phyloP scores from a whole-genome alignment of 495 filamentous ascomycete genomes.

The Tuber brumale region DNA sequence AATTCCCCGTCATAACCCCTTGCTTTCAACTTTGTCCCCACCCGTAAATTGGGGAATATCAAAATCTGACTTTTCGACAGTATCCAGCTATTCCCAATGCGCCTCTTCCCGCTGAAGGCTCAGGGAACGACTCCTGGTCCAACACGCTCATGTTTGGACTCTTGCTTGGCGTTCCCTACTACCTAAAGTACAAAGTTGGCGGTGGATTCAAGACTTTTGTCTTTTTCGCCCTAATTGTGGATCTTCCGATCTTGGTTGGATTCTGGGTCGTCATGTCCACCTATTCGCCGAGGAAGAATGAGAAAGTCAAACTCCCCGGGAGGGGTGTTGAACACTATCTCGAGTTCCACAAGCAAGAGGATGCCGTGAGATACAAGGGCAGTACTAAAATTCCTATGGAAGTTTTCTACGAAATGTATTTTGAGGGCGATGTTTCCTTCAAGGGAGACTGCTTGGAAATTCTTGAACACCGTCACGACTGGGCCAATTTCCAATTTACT shows the following conservation, averaged over 20 bases:
- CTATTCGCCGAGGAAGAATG: constrained; percentile 65
- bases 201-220: constrained; percentile 65
- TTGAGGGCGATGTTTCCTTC: constrained; percentile 76
- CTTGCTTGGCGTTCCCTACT: constrained; percentile 57
- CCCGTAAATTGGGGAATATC: constrained; percentile 16
- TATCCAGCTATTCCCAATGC: constrained; percentile 73
- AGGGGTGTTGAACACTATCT: constrained; percentile 79
- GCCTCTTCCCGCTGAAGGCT: constrained; percentile 68
- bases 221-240: constrained; percentile 61
- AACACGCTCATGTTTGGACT: constrained; percentile 57
- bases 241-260: constrained; percentile 59
- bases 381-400: constrained; percentile 75
- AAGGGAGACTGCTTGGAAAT: constrained; percentile 75
- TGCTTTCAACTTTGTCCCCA: constrained; percentile 6
- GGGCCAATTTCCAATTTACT: constrained; percentile 78
- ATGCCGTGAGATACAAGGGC: constrained; percentile 66
- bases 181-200: constrained; percentile 61
- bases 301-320: constrained; percentile 69
- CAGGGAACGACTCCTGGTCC: constrained; percentile 64
- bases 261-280: constrained; percentile 66
- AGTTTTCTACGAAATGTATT: constrained; percentile 87
- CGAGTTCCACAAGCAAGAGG: constrained; percentile 68
- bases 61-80: constrained; percentile 47
- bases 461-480: constrained; percentile 79
- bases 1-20: constrained; percentile 18